Evolutionary conservation across 768 basidiomycete species (phyloP).

Genomic region (Kwoniella sp.): DNA sequence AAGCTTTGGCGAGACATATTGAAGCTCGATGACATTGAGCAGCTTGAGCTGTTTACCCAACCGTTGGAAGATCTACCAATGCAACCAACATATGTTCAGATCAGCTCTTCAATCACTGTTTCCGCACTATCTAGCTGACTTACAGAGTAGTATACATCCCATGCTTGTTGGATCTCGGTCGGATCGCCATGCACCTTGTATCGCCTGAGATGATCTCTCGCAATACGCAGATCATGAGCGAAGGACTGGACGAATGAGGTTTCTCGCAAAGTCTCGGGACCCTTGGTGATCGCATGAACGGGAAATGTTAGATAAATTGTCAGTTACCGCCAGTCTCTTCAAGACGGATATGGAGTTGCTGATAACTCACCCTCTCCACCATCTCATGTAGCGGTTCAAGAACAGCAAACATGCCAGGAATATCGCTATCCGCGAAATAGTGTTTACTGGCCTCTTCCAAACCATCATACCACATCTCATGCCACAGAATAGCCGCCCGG

Average conservation of each 20-base stretch:
- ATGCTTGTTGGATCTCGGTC: conserved; percentile 90
- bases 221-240: conserved; percentile 86
- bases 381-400: conserved; percentile 90
- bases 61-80: conserved; percentile 81
- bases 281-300: conserved; percentile 61
- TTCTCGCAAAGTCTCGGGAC: conserved; percentile 89
- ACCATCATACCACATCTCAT: conserved; percentile 98
- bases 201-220: conserved; percentile 83
- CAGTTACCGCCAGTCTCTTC: too few relatives aligned
- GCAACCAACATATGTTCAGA: not conserved
- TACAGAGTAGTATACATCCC: conserved; percentile 97
- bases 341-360: too few relatives aligned
- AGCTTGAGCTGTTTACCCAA: conserved; percentile 91
- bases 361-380: conserved; percentile 73
- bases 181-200: conserved; percentile 84
- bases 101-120: conserved; percentile 2
- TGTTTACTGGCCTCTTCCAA: conserved; percentile 94
- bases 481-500: conserved; percentile 96
- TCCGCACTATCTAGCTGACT: conserved; percentile 41
- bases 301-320: not conserved
- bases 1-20: conserved; percentile 93
- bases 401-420: conserved; percentile 92
- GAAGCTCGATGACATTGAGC: conserved; percentile 85
- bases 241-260: conserved; percentile 93
- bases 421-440: conserved; percentile 96